phyloP scores from a whole-genome alignment of 2,329 filamentous ascomycete species.

The Decorospora gaudefroyi region DNA sequence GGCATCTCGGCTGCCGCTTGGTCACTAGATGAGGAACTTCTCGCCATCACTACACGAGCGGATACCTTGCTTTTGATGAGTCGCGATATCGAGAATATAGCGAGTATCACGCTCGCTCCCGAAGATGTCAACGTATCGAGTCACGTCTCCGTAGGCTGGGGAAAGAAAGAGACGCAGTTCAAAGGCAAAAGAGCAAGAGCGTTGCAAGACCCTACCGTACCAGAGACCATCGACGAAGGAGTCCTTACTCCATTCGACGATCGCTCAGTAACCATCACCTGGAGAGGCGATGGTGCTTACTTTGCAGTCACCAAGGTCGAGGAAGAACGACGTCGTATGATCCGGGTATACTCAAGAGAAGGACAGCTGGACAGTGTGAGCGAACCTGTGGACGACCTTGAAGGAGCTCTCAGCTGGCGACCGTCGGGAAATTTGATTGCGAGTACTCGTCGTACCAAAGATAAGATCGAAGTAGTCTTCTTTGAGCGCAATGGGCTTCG shows the following conservation, averaged over 20 bases:
- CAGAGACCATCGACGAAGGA: conserved; percentile 87
- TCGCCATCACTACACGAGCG: conserved; percentile 79
- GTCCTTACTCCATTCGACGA: conserved; percentile 75
- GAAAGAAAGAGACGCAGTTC: conserved; percentile 97
- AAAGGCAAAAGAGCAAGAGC: conserved; percentile 87
- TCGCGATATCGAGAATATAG: conserved; percentile 80
- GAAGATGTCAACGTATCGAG: conserved; percentile 86
- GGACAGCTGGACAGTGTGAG: conserved; percentile 90
- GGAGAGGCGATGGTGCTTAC: conserved; percentile 92
- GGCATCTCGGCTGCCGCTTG: conserved; percentile 88
- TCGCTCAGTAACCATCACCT: conserved; percentile 73
- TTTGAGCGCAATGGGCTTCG: conserved; percentile 96
- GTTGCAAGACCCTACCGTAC: conserved; percentile 89
- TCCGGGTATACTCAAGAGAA: conserved; percentile 89
- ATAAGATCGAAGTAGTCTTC: conserved; percentile 81
- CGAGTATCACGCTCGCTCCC: conserved; percentile 69
- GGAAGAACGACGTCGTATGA: conserved; percentile 69
- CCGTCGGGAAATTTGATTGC: conserved; percentile 89
- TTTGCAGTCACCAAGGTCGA: conserved; percentile 85
- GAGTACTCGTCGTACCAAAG: conserved; percentile 72
- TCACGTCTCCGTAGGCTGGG: conserved; percentile 97
- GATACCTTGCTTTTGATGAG: conserved; percentile 90
- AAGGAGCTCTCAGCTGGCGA: conserved; percentile 85
- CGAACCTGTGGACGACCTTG: conserved; percentile 92
- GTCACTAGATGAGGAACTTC: conserved; percentile 92